These are phyloP conservation scores for Trichoderma virens DNA, from an alignment of 495 filamentous ascomycete species.

Conservation along the genomic window DNA sequence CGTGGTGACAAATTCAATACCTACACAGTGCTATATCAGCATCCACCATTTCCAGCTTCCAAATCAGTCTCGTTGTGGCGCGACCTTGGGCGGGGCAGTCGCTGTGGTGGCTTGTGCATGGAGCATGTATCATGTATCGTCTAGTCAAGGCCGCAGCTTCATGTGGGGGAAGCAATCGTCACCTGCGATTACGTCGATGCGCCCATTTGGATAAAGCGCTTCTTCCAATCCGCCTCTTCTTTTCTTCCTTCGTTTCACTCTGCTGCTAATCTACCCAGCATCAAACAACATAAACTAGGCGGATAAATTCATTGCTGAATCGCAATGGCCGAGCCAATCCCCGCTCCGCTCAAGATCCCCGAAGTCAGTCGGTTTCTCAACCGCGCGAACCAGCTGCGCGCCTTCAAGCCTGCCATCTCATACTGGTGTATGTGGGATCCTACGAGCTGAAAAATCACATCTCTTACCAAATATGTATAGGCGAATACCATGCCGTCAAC, in stretches of 20 bases:
- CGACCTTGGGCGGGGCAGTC: conserved; percentile 8
- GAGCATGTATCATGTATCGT: background rate
- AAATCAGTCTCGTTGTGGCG: background rate
- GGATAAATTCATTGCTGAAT: background rate
- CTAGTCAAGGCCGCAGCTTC: background rate
- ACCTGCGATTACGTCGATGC: background rate
- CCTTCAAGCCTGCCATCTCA: conserved; percentile 72
- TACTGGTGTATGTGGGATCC: conserved; percentile 75
- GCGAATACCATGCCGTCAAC: conserved; percentile 88
- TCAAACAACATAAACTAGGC: background rate
- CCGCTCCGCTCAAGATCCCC: conserved; percentile 63
- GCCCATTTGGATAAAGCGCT: background rate
- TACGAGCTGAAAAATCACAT: background rate
- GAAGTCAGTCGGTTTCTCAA: conserved; percentile 70
- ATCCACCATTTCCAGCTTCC: background rate
- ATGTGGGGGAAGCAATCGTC: background rate
- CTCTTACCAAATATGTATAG: conserved; percentile 34
- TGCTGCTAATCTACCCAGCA: background rate
- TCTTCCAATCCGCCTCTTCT: background rate
- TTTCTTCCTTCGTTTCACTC: background rate
- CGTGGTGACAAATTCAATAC: background rate
- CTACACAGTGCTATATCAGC: background rate
- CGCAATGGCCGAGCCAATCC: conserved; percentile 65
- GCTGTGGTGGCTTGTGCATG: background rate
- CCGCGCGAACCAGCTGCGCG: conserved; percentile 78